Evolutionary conservation across 176 grass and related monocot genomes (phyloP), one percentile per base, ranked within the genome.

Genomic region (Chrysopogon serrulatus): DNA sequence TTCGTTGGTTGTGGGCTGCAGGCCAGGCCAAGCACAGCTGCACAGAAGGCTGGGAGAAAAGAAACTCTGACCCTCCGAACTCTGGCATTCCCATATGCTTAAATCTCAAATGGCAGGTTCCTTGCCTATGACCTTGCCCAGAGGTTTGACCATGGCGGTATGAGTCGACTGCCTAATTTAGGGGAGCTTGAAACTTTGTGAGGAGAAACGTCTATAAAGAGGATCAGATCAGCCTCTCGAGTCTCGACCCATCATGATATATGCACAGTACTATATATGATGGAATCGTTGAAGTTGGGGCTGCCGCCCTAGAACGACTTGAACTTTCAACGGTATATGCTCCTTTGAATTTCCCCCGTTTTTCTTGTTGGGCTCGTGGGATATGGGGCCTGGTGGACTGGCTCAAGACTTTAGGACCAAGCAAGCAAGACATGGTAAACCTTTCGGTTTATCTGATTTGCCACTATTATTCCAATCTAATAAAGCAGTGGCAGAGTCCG

Each of bases 301-400:
- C 78, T 76, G 61, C 78, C 30, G 30, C 48, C 54, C 62, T 68
- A 32, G 5, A 6, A 33, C 56, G 86, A 78, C 73, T 83, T 78
- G 80, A 73, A 88, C 40, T 65, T 79, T 88, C 86, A 79, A 72
- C 73, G 32, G 56, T 9, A 28, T 74, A 72, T 79, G 77, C 6
- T 12, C 16, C 62, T 49, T 36, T 51, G 62, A 51, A 67, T n/a
- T 48, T 23, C 64, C 21, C 43, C 27, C 26, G 3, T 28, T 56
- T 56, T 74, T 15, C 31, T 28, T 39, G 7, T 43, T 82, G 48
- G n/a, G 28, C 66, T 42, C 24, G 16, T 81, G 34, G 13, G 63
- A 11, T 24, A 45, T 45, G 24, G 28, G 57, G 27, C 31, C 21
- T 74, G 45, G 30, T 33, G 18, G 72, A 35, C 23, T 33, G 24